Base-by-base conservation (phyloP, 2,329 filamentous ascomycete species). In the Colletotrichum cordylinicola region DNA sequence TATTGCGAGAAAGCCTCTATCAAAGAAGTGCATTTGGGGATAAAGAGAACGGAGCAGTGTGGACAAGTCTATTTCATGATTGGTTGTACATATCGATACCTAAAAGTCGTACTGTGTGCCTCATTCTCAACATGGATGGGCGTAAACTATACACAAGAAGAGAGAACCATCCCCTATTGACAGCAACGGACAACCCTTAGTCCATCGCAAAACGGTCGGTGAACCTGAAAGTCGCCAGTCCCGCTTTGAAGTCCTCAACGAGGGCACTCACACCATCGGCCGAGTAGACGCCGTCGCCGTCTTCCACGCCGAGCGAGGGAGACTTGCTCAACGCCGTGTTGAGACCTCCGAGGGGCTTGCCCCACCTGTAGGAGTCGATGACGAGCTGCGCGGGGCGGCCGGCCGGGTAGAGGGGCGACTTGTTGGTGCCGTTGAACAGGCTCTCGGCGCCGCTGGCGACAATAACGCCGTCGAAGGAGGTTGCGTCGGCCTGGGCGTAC, bases 261-360 rank as follows among this genome's bases (percentile, higher is more conserved):
- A 92, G 82, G 0, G 76, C 80, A 4, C 83, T 82, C 1, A 85
- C 82, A 6, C 83, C 83, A 0, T 76, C 75, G 3, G 79, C 80
- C 4, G 80, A 77, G 78, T 86, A 89, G 4, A 90, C 86, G 2
- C 89, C 89, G 0, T 84, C 80, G 6, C 83, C 84, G 3, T 79
- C 66, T 5, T 83, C 79, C 66, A 93, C 88, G 2, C 88, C 88
- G 0, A 74, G 65, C 24, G 48, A 21, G 37, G 70, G 61, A 5
- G 71, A 70, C 21, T 35, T 39, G 13, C 33, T 8, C 18, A 75
- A 79, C 13, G 79, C 84, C 0, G 83, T 84, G 15, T 92, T 93
- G 1, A 94, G 78, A 33, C 90, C 90, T 16, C 87, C 93, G 29
- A 95, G 85, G 0, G 94, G 92, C 87, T 95, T 95, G 6, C 93